phyloP scores from a whole-genome alignment of 2,329 filamentous ascomycete genomes.

The Sphaerostilbella broomeana region DNA sequence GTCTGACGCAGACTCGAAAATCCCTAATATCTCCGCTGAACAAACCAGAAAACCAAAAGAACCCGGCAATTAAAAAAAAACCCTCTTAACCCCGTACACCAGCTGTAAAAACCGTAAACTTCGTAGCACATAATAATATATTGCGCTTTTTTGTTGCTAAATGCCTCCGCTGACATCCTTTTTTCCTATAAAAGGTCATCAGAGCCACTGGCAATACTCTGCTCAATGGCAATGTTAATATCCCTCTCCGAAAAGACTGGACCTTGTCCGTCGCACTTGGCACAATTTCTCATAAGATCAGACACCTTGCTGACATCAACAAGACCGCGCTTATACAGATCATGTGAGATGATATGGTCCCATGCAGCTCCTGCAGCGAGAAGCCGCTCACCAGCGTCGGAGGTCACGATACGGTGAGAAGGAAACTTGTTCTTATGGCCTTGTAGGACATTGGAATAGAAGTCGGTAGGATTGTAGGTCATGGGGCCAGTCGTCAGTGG shows the following conservation, averaged over 20 bases:
- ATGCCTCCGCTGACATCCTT: too few relatives aligned
- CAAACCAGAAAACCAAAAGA: too few relatives aligned
- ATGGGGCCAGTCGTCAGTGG: slow-evolving; percentile 59
- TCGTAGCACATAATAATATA: too few relatives aligned
- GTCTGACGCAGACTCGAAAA: too few relatives aligned
- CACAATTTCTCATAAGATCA: slow-evolving; percentile 65
- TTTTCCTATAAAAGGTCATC: slow-evolving; percentile 59
- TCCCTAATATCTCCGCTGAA: too few relatives aligned
- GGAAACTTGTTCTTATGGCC: slow-evolving; percentile 57
- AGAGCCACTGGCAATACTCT: slow-evolving; percentile 67
- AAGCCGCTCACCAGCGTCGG: slow-evolving; percentile 60
- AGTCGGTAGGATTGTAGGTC: slow-evolving; percentile 65
- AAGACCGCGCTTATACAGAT: slow-evolving; percentile 66
- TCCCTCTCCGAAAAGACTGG: slow-evolving; percentile 78
- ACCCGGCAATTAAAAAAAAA: too few relatives aligned
- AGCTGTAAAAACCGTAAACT: too few relatives aligned
- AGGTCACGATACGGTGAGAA: slow-evolving; percentile 62
- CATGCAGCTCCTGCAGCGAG: slow-evolving; percentile 75
- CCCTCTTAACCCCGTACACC: too few relatives aligned
- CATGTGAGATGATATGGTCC: slow-evolving; percentile 81
- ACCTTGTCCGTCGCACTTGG: slow-evolving; percentile 78
- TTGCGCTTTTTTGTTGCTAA: too few relatives aligned
- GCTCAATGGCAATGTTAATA: slow-evolving; percentile 67
- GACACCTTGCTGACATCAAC: slow-evolving; percentile 79
- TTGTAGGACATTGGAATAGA: slow-evolving; percentile 57